These are phyloP conservation scores for Fusarium sp. DNA, from an alignment of 2,329 filamentous ascomycete genomes.

Conservation along the genomic window DNA sequence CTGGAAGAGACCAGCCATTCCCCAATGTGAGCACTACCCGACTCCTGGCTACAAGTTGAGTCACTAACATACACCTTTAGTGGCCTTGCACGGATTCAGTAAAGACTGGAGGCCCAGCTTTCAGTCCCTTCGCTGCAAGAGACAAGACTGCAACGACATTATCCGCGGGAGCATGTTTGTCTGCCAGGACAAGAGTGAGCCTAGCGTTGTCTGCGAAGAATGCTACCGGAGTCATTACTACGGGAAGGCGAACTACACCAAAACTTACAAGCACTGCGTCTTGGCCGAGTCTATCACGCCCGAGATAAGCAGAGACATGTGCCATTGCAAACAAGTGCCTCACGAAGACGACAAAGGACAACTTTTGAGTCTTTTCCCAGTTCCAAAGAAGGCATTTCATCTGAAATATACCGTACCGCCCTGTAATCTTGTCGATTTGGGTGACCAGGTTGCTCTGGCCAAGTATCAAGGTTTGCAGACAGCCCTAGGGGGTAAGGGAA, in stretches of 20 bases:
- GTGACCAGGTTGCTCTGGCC: slow-evolving; percentile 20
- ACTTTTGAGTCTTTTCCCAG: slow-evolving; percentile 14
- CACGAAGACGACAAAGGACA: neutral
- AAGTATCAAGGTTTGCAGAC: slow-evolving; percentile 32
- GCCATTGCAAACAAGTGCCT: slow-evolving; percentile 13
- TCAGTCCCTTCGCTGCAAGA: slow-evolving; percentile 28
- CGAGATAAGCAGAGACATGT: slow-evolving; percentile 32
- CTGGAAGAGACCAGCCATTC: slow-evolving; percentile 38
- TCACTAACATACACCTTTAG: neutral
- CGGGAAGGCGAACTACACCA: slow-evolving; percentile 21
- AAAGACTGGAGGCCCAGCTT: slow-evolving; percentile 25
- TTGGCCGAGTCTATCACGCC: slow-evolving; percentile 26
- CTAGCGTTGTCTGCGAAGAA: slow-evolving; percentile 29
- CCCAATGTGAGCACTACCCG: slow-evolving; percentile 21
- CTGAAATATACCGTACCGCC: neutral
- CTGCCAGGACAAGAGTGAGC: neutral
- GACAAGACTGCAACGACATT: slow-evolving; percentile 24
- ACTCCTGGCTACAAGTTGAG: neutral
- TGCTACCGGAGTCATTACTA: slow-evolving; percentile 30
- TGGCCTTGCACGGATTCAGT: slow-evolving; percentile 20
- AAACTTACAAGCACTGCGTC: slow-evolving; percentile 34
- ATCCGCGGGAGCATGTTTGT: slow-evolving; percentile 38
- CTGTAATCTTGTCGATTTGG: slow-evolving; percentile 31
- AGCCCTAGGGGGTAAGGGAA: slow-evolving; percentile 24
- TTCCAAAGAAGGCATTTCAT: slow-evolving; percentile 12